Percentiles rank a stretch among this genome's conserved stretches.
These are phyloP conservation scores for Fusarium equiseti DNA, from an alignment of 2,329 filamentous ascomycete genomes.

Conservation along the genomic window DNA sequence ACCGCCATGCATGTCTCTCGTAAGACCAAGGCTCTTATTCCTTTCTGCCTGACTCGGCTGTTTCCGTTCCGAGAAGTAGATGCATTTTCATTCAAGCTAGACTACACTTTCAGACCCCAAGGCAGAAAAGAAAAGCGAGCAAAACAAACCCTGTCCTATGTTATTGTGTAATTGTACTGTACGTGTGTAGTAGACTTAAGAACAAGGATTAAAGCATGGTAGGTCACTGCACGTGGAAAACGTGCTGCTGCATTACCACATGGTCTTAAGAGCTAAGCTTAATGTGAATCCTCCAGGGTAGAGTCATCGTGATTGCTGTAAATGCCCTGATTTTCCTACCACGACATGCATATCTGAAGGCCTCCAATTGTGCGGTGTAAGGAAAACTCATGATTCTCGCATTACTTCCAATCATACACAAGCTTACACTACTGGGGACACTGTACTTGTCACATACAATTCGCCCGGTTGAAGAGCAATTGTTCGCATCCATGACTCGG, in stretches of 20 bases:
- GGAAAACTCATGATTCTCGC: constrained; percentile 14
- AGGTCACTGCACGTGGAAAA: constrained; percentile 9
- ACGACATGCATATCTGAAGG: constrained; percentile 4
- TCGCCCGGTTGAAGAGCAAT: background rate
- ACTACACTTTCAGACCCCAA: background rate
- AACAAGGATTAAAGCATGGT: background rate
- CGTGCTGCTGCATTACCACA: constrained; percentile 12
- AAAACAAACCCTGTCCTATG: background rate
- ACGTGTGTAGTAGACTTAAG: background rate
- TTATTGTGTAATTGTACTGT: background rate
- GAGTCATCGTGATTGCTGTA: background rate
- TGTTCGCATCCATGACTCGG: background rate
- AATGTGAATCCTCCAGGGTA: background rate
- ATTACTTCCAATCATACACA: background rate
- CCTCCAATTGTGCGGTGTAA: background rate
- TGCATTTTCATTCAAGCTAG: background rate
- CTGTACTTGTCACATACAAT: background rate
- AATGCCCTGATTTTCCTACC: constrained; percentile 8
- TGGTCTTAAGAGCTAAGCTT: background rate
- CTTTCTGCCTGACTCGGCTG: constrained; percentile 13
- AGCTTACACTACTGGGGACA: background rate
- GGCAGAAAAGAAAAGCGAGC: background rate
- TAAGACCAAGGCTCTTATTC: constrained; percentile 2
- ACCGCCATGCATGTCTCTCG: constrained; percentile 11
- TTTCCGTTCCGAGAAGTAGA: constrained; percentile 30